phyloP scores from a whole-genome alignment of 306 rosid species.

The Cucurbita maxima region DNA sequence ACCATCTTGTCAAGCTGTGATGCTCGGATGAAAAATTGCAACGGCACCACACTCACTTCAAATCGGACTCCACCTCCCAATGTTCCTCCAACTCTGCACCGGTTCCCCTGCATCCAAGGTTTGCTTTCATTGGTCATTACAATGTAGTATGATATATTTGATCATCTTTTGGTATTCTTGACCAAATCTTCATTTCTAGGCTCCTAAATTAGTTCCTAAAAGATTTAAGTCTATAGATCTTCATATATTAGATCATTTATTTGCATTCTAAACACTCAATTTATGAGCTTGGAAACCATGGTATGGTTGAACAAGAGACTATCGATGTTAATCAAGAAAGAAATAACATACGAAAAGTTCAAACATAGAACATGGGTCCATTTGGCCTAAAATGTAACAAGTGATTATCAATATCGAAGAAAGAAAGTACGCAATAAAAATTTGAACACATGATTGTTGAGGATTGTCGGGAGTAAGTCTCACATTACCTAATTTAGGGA shows the following conservation, averaged over 20 bases:
- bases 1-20: neutral
- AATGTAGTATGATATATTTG: neutral
- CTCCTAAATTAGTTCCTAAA: too few relatives aligned
- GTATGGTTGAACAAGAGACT: neutral
- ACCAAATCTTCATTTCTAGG: too few relatives aligned
- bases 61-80: neutral
- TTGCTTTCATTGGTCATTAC: neutral
- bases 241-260: too few relatives aligned
- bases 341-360: neutral
- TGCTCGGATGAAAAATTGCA: neutral
- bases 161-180: too few relatives aligned
- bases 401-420: too few relatives aligned
- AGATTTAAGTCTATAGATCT: neutral
- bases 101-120: neutral
- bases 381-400: too few relatives aligned
- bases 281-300: too few relatives aligned
- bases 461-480: too few relatives aligned
- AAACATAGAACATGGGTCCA: too few relatives aligned
- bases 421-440: neutral
- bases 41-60: neutral
- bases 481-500: too few relatives aligned
- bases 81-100: neutral
- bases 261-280: too few relatives aligned
- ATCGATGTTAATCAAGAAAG: neutral
- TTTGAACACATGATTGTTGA: neutral